Base-by-base conservation (phyloP, 768 basidiomycete species). In the Naganishia friedmannii region DNA sequence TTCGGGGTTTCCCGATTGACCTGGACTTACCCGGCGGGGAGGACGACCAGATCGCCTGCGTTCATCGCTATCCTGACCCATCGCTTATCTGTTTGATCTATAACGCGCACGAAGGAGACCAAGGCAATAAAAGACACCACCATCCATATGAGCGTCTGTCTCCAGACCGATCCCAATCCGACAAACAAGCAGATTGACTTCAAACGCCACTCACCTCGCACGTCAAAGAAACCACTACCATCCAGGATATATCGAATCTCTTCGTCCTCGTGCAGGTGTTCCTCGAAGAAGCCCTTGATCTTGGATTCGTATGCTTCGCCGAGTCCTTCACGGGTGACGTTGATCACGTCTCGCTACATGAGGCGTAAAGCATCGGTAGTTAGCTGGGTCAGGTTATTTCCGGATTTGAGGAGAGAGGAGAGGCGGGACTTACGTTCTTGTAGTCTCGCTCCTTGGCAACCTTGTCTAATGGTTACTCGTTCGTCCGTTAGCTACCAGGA, bases 201-300 rank as follows among this genome's bases (percentile, higher is more conserved):
- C n/a, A 37, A 37, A 51, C 1, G 21, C 17, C n/a, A 67, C 87
- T 67, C 73, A 91, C 91, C 91, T 70, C 93, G 86, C 48, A 97
- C 86, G 74, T 97, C 94, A 77, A 96, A 97, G 84, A 88, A 98
- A 0, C 92, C 93, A 45, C 86, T 87, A n/a, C 94, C 94, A 0
- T 85, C 84, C 48, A 92, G 84, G 74, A 94, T 87, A 75, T 91
- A 97, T 9, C 93, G 85, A 76, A 94, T 95, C 82, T 97, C 93
- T 77, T 97, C 93, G 75, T 96, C 93, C 80, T 96, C 92, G 75
- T 96, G 94, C 84, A 97, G 86, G 75, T 96, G 93, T 90, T 93
- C 92, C 66, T 89, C 84, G 75, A 90, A 94, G 82, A 95, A 94
- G 0, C 77, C 84, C 78, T 90, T 89, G 77, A 95, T 86, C 81